Percentiles rank a stretch among this genome's conserved stretches.
Evolutionary conservation across 129 eudicot species (phyloP).

Genomic region (Chrysanthemum makinoi): DNA sequence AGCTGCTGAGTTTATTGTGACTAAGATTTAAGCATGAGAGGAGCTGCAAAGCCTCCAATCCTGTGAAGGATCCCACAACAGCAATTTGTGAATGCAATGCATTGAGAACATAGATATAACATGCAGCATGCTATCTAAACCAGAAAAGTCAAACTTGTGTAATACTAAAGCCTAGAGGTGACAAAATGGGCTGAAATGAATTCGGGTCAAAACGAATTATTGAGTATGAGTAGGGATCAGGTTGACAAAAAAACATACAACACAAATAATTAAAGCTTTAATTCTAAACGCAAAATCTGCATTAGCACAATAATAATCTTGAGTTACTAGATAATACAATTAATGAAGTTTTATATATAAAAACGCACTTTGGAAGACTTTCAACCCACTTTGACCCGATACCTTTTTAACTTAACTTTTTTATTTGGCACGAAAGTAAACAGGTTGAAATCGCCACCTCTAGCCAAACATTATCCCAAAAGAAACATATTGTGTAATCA

Average conservation of each 20-base stretch:
- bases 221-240: no score
- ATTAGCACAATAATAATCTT: background rate
- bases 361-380: background rate
- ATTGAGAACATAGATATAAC: background rate
- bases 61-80: constrained; percentile 35
- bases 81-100: background rate
- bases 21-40: constrained; percentile 77
- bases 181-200: background rate
- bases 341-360: no score
- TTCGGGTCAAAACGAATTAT: no score
- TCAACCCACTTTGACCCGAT: background rate
- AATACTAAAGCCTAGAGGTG: background rate
- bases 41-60: constrained; percentile 86
- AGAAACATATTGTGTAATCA: background rate
- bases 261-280: no score
- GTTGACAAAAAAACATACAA: no score
- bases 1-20: constrained; percentile 65
- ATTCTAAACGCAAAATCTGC: no score
- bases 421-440: background rate
- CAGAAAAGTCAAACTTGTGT: background rate
- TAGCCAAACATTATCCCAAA: constrained; percentile 13
- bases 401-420: background rate
- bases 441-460: background rate
- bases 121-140: background rate
- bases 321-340: no score